Evolutionary conservation across 2,329 filamentous ascomycete genomes (phyloP), one percentile per base, ranked within the genome.

Genomic region (Arthrobotrys conoides): DNA sequence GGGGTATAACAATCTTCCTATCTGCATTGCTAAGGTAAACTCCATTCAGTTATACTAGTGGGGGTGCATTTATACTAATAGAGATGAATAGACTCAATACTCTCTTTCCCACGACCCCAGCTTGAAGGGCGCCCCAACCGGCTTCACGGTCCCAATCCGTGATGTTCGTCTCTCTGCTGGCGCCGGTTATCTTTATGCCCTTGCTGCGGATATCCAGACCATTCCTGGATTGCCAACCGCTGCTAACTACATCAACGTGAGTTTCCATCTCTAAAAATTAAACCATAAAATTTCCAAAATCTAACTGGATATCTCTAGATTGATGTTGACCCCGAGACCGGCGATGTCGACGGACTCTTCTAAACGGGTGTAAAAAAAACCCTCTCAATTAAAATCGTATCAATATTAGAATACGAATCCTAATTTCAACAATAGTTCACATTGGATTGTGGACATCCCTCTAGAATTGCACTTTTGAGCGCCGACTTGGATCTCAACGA

Each of bases 131-230:
- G 96, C 96, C 8, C 96, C 96, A 24, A 93, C 91, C 3, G 96
- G 95, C 76, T 99, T 98, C 85, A 96, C 93, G 0, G 90, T 99
- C 5, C 96, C 96, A 1, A 97, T 99, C 82, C 88, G 95, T 76
- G 96, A 99, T 83, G 95, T 99, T 46, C 88, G 94, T 80, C 90
- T 99, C 88, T 96, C 96, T 30, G 94, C 94, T 76, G 96, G 96
- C 83, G 96, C 93, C 80, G 96, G 96, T 80, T 97, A 97, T 84
- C 86, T 97, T 88, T 97, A 97, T 82, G 96, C 96, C 5, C 88
- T 98, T 79, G 96, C 96, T 68, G 96, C 96, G 14, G 96, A 99
- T 83, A 98, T 99, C 81, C 96, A 98, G 87, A 99, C 96, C 0
- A 99, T 99, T 80, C 96, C 96, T 14, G 96, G 73, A 16, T 71